Conservation (phyloP, 2,329 filamentous ascomycete genomes). For the Fonsecaea pedrosoi region DNA sequence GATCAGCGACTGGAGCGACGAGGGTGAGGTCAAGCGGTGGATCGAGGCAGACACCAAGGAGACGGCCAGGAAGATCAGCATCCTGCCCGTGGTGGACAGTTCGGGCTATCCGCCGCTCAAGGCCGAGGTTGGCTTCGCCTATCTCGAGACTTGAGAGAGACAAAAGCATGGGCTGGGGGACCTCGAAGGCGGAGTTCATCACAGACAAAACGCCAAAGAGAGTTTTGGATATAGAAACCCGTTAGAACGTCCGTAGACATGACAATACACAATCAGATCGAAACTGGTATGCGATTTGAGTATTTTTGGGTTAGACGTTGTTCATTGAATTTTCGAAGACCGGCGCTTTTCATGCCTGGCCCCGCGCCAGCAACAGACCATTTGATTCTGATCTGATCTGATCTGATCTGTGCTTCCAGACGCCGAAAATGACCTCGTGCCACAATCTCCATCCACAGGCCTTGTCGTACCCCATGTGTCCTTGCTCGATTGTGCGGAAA, state of each 20-base stretch:
- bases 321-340: conserved; percentile 15
- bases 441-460: conserved; percentile 19
- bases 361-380: conserved; percentile 24
- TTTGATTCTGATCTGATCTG: conserved; percentile 23
- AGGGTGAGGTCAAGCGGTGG: conserved; percentile 38
- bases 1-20: conserved; percentile 39
- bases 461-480: conserved; percentile 13
- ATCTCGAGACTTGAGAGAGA: conserved; percentile 24
- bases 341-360: conserved; percentile 6
- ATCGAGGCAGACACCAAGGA: conserved; percentile 35
- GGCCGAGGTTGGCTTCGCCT: conserved; percentile 35
- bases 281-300: conserved; percentile 3
- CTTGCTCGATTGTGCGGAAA: conserved; percentile 7
- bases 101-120: conserved; percentile 44
- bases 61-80: conserved; percentile 37
- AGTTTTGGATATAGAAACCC: conserved; percentile 1
- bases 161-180: not conserved
- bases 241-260: conserved; percentile 7
- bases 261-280: not conserved
- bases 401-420: conserved; percentile 23
- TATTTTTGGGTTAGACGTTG: not conserved
- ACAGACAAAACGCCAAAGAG: not conserved
- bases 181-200: not conserved
- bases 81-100: conserved; percentile 45
- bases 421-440: conserved; percentile 23